Evolutionary conservation across 148 eudicot genomes (phyloP).

Genomic region (Rhododendron simsii): DNA sequence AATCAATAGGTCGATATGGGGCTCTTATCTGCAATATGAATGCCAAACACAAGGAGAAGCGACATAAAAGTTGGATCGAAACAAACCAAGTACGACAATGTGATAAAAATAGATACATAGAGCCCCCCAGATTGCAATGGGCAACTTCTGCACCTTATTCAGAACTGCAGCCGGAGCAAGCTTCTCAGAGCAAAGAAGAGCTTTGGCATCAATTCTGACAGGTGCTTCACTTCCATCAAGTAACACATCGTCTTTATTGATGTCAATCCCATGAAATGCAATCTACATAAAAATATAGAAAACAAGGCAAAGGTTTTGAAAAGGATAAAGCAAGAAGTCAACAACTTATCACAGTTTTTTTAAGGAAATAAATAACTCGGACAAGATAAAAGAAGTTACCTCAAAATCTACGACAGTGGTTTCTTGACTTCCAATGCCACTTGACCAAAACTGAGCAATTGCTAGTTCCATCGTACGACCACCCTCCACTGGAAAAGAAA

Average conservation of each 20-base stretch:
- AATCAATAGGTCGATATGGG: constrained; percentile 73
- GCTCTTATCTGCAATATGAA: constrained; percentile 58
- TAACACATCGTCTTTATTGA: constrained; percentile 67
- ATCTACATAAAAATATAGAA: constrained; percentile 35
- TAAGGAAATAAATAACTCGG: background rate
- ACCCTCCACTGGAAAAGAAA: constrained; percentile 85
- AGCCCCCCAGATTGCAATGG: background rate
- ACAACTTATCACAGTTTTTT: background rate
- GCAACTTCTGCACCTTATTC: constrained; percentile 50
- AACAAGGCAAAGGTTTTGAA: background rate
- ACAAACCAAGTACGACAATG: background rate
- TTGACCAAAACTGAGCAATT: constrained; percentile 96
- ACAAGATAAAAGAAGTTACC: constrained; percentile 36
- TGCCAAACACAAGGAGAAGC: background rate
- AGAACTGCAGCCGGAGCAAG: constrained; percentile 76
- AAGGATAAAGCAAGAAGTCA: constrained; percentile 2
- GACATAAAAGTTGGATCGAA: background rate
- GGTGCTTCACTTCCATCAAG: constrained; percentile 95
- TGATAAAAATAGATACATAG: background rate
- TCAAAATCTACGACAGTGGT: constrained; percentile 75
- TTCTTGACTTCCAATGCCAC: constrained; percentile 94
- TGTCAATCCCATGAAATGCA: constrained; percentile 80
- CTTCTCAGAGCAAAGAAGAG: constrained; percentile 75
- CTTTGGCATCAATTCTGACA: constrained; percentile 66
- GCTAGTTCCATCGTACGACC: constrained; percentile 89